phyloP scores from a whole-genome alignment of 805 yeast species.

The Blastobotrys robertii region DNA sequence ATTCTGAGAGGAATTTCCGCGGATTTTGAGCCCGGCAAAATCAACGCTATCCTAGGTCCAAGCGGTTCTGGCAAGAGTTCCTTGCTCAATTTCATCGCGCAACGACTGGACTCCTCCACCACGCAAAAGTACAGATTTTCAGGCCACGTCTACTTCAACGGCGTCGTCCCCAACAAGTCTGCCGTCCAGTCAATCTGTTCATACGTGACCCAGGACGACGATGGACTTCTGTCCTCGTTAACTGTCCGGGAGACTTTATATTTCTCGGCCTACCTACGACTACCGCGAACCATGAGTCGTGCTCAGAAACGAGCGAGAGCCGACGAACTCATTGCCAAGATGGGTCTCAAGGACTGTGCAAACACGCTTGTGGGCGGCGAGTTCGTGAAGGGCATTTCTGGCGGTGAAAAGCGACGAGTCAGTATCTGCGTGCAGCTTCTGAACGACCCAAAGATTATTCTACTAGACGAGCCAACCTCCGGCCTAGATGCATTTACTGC shows the following conservation, averaged over 20 bases:
- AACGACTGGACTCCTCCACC: conserved; percentile 38
- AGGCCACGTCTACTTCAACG: conserved; percentile 40
- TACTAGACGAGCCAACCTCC: conserved; percentile 84
- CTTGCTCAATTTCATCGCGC: conserved; percentile 51
- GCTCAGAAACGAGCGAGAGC: conserved; percentile 41
- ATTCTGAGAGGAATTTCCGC: conserved; percentile 43
- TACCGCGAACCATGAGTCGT: conserved; percentile 34
- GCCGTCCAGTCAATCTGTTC: conserved; percentile 44
- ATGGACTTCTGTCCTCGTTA: conserved; percentile 54
- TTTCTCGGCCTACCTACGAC: conserved; percentile 60
- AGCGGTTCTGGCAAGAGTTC: conserved; percentile 76
- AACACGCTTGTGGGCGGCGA: conserved; percentile 61
- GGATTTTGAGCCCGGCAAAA: conserved; percentile 40
- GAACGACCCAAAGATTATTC: conserved; percentile 58
- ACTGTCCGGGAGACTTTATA: conserved; percentile 71
- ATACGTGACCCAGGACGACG: conserved; percentile 77
- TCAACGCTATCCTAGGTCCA: conserved; percentile 73
- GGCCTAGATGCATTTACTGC: conserved; percentile 81
- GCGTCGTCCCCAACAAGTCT: conserved; percentile 26
- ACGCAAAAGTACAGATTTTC: conserved; percentile 24
- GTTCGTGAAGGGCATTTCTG: conserved; percentile 53
- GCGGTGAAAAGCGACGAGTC: conserved; percentile 76
- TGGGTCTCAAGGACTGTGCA: conserved; percentile 68
- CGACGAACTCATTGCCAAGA: conserved; percentile 48
- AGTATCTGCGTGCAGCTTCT: conserved; percentile 73